Evolutionary conservation across 352 stramenopile species (phyloP).

Genomic region (Elongisporangium anandrum): DNA sequence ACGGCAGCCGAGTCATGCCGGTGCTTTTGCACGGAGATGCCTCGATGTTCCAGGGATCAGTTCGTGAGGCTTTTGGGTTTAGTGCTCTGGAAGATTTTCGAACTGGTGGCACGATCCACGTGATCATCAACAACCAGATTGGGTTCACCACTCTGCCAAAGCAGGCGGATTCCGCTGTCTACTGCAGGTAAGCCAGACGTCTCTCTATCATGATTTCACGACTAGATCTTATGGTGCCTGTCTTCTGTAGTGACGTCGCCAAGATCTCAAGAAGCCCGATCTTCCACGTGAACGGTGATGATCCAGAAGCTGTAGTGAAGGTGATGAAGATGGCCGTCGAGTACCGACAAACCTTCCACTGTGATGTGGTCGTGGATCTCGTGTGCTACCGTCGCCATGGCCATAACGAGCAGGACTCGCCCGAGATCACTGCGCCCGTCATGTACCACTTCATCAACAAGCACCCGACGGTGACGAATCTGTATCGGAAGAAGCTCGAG

Average conservation of each 20-base stretch:
- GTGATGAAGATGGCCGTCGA: slow-evolving; percentile 92
- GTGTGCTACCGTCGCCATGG: slow-evolving; percentile 98
- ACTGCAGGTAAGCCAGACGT: slow-evolving; percentile 81
- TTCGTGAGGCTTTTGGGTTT: slow-evolving; percentile 81
- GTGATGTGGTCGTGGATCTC: slow-evolving; percentile 98
- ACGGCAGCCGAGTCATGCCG: slow-evolving; percentile 90
- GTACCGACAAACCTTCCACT: slow-evolving; percentile 90
- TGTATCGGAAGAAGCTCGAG: slow-evolving; percentile 73
- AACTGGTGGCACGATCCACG: slow-evolving; percentile 97
- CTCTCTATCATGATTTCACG: background rate
- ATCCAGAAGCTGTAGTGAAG: slow-evolving; percentile 91
- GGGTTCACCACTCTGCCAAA: slow-evolving; percentile 98
- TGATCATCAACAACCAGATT: slow-evolving; percentile 99
- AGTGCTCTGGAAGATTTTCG: slow-evolving; percentile 92
- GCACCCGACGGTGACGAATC: slow-evolving; percentile 70
- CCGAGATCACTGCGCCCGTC: slow-evolving; percentile 83
- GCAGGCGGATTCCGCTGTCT: slow-evolving; percentile 95
- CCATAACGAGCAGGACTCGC: slow-evolving; percentile 97
- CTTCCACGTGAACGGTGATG: slow-evolving; percentile 97
- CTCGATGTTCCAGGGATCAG: slow-evolving; percentile 85
- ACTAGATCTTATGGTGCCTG: background rate
- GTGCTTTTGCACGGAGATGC: slow-evolving; percentile 98
- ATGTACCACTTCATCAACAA: slow-evolving; percentile 91
- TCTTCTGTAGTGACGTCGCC: slow-evolving; percentile 87
- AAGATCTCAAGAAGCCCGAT: slow-evolving; percentile 95